Conservation (phyloP, 441 rosid genomes). For the Gossypium lobatum region DNA sequence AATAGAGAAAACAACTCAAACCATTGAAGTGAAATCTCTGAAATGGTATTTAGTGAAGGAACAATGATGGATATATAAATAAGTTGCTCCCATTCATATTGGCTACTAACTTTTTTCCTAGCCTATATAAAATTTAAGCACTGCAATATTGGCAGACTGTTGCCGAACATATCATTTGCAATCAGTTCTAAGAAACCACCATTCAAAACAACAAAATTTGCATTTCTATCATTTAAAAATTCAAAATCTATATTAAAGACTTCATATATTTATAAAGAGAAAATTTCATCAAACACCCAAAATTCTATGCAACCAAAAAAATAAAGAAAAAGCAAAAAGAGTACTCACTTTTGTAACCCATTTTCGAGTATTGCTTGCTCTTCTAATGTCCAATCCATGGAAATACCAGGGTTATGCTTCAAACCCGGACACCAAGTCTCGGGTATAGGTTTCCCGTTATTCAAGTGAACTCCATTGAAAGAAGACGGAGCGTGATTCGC, state of each 20-base stretch:
- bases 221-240: neutral
- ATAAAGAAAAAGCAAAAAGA: neutral
- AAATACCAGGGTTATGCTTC: constrained; percentile 56
- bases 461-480: constrained; percentile 27
- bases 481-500: constrained; percentile 34
- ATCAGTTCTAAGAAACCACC: neutral
- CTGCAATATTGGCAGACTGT: neutral
- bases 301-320: neutral
- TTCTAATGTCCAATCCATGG: constrained; percentile 46
- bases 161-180: neutral
- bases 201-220: neutral
- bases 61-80: neutral
- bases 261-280: neutral
- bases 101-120: neutral
- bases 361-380: constrained; percentile 56
- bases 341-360: constrained; percentile 38
- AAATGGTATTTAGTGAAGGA: neutral
- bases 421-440: constrained; percentile 25
- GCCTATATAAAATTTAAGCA: neutral
- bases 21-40: neutral
- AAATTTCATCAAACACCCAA: neutral
- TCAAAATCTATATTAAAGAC: neutral
- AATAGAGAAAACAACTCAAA: neutral
- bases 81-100: neutral
- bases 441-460: constrained; percentile 22